These are phyloP conservation scores for Hymenoscyphus linearis DNA, from an alignment of 2,329 filamentous ascomycete species.

Conservation along the genomic window DNA sequence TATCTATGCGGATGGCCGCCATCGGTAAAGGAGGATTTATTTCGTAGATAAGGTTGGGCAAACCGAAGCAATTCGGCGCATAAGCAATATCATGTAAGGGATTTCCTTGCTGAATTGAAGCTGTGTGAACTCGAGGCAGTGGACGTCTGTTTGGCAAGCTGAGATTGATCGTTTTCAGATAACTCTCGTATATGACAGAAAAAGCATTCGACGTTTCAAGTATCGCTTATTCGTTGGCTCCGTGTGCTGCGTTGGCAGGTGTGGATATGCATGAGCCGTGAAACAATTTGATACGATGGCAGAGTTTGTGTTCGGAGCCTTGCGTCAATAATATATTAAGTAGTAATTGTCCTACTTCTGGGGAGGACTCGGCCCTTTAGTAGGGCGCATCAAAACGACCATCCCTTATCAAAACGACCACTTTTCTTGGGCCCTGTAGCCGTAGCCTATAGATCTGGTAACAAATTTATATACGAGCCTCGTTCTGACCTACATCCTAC, in stretches of 20 bases:
- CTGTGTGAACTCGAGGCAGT: neutral
- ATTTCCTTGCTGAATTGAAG: neutral
- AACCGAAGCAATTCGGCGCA: neutral
- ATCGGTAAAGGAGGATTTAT: neutral
- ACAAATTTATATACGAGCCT: too few species aligned
- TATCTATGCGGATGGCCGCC: constrained; percentile 15
- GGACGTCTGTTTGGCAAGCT: neutral
- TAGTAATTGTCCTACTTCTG: neutral
- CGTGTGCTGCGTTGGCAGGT: neutral
- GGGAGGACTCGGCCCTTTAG: too few species aligned
- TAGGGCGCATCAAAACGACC: too few species aligned
- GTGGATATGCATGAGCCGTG: neutral
- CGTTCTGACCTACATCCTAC: too few species aligned
- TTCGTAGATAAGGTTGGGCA: neutral
- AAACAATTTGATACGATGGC: neutral
- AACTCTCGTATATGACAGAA: neutral
- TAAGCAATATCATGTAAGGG: neutral
- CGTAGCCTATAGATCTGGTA: too few species aligned
- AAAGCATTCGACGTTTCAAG: neutral
- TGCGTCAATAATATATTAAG: neutral
- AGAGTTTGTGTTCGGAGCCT: neutral
- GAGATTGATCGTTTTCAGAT: neutral
- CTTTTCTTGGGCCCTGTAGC: too few species aligned
- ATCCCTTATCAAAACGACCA: too few species aligned
- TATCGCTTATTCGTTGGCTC: neutral